Evolutionary conservation across 306 rosid genomes (phyloP).

Genomic region (Prunus kanzakura): DNA sequence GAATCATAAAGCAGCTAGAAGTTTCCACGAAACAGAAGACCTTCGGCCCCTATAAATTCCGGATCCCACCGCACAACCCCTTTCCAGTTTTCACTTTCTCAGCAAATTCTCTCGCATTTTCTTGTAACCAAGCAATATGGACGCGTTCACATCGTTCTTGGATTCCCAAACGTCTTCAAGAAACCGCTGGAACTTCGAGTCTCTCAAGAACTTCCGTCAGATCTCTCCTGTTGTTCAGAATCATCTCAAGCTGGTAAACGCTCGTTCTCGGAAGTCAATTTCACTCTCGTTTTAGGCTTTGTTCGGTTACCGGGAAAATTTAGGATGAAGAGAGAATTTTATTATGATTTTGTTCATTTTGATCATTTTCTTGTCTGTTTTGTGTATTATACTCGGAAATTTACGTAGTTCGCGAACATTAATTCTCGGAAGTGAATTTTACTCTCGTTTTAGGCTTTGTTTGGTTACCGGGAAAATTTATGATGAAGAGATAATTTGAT

Average conservation of each 20-base stretch:
- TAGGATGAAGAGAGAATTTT: too few species aligned
- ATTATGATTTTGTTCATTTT: neutral
- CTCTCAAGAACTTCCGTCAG: constrained; percentile 71
- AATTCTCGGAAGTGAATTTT: too few species aligned
- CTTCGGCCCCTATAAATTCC: neutral
- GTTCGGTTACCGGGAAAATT: neutral
- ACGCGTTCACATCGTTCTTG: constrained; percentile 63
- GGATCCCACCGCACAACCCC: neutral
- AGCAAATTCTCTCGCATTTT: neutral
- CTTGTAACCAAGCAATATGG: constrained; percentile 37
- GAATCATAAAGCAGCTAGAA: neutral
- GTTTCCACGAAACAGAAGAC: constrained; percentile 17
- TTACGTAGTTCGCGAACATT: neutral
- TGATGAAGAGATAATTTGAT: too few species aligned
- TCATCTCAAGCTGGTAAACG: constrained; percentile 61
- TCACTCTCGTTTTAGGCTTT: neutral
- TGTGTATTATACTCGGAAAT: neutral
- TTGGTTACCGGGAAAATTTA: neutral
- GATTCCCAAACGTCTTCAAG: constrained; percentile 48
- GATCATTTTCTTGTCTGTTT: neutral
- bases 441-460: too few species aligned
- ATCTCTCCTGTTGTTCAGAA: constrained; percentile 72
- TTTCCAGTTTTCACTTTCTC: neutral
- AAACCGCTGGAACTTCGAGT: constrained; percentile 61
- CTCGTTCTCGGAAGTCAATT: neutral